phyloP scores from a whole-genome alignment of 805 yeast genomes.

The Yamadazyma endophytica region DNA sequence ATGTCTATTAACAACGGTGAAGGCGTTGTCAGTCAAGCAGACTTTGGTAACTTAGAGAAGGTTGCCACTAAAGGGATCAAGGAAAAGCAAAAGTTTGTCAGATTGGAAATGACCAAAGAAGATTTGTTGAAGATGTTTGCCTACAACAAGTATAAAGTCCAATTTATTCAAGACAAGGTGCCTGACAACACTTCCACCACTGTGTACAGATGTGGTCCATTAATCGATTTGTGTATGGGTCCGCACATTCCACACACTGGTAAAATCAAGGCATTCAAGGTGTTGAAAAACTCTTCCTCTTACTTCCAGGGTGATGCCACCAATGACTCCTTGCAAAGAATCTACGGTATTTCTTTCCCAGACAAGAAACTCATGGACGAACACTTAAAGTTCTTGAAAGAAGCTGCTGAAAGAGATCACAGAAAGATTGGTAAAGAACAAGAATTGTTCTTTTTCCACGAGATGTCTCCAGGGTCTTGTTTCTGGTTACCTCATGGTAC shows the following conservation, averaged over 20 bases:
- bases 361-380: constrained; percentile 95
- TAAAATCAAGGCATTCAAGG: constrained; percentile 88
- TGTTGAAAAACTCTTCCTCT: constrained; percentile 92
- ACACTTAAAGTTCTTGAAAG: constrained; percentile 89
- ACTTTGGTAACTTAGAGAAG: constrained; percentile 78
- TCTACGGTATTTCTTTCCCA: constrained; percentile 98
- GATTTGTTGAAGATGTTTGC: constrained; percentile 87
- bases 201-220: constrained; percentile 95
- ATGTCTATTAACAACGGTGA: constrained; percentile 77
- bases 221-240: constrained; percentile 95
- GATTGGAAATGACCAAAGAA: constrained; percentile 89
- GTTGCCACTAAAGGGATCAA: constrained; percentile 87
- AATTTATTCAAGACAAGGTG: constrained; percentile 78
- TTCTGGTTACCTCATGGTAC: constrained; percentile 99
- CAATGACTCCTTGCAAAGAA: constrained; percentile 94
- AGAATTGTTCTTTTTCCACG: constrained; percentile 92
- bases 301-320: constrained; percentile 90
- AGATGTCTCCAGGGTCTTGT: constrained; percentile 95
- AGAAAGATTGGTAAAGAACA: constrained; percentile 95
- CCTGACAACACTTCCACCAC: constrained; percentile 97
- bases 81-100: constrained; percentile 92
- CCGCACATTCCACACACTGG: constrained; percentile 99
- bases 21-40: constrained; percentile 70
- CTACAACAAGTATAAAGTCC: constrained; percentile 93
- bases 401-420: constrained; percentile 94